Percentiles rank a stretch among this genome's conserved stretches.
phyloP scores from a whole-genome alignment of 305 asterid genomes.

The Fraxinus floribunda region DNA sequence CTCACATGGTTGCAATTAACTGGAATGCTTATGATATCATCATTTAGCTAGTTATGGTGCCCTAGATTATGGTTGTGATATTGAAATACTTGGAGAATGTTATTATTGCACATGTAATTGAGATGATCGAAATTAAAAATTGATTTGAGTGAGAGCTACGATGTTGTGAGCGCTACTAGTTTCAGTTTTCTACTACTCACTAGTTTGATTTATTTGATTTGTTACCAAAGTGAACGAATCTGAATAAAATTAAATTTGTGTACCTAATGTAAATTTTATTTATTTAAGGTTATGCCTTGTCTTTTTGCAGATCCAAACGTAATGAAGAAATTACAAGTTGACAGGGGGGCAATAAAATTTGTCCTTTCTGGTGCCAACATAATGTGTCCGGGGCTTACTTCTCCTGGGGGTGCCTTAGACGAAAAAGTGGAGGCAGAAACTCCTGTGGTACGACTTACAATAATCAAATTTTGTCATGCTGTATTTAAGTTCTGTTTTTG shows the following conservation, averaged over 20 bases:
- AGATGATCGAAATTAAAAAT: not conserved
- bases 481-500: not conserved
- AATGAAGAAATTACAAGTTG: conserved; percentile 96
- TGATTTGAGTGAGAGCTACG: not conserved
- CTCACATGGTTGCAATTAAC: not conserved
- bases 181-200: not conserved
- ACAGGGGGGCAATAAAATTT: conserved; percentile 88
- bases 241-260: not conserved
- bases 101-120: not conserved
- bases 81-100: not conserved
- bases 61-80: not conserved
- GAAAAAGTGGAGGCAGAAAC: conserved; percentile 83
- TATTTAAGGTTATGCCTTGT: conserved; percentile 10
- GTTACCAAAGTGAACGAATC: not conserved
- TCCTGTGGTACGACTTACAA: conserved; percentile 65
- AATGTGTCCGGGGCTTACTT: conserved; percentile 99
- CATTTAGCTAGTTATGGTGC: not conserved
- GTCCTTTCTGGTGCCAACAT: conserved; percentile 98
- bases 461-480: conserved; percentile 18
- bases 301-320: conserved; percentile 78
- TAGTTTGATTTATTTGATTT: not conserved
- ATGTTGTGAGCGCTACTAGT: not conserved
- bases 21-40: not conserved
- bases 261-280: not conserved
- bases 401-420: conserved; percentile 96